These are phyloP conservation scores for Paramecium caudatum DNA, from an alignment of 73 alveolate genomes.

Conservation along the genomic window DNA sequence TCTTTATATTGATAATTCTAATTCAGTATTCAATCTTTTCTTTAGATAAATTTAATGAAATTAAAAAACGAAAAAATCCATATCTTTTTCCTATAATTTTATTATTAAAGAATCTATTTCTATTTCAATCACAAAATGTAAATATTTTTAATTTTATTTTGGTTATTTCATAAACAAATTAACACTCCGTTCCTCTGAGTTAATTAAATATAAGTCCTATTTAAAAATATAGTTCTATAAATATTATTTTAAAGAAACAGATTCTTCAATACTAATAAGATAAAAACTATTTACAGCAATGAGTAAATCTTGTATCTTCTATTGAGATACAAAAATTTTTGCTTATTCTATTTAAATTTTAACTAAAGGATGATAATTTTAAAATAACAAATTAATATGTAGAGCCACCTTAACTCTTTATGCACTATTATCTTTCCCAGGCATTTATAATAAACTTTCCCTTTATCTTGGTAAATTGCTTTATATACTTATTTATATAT, in stretches of 20 bases:
- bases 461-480: background rate
- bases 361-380: background rate
- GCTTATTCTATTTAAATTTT: background rate
- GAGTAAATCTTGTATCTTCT: constrained; percentile 28
- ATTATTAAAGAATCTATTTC: constrained; percentile 23
- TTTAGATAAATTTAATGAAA: background rate
- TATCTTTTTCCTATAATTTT: background rate
- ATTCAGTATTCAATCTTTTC: background rate
- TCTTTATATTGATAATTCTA: background rate
- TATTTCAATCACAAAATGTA: background rate
- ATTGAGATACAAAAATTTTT: constrained; percentile 28
- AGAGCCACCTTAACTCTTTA: constrained; percentile 1
- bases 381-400: background rate
- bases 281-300: constrained; percentile 30
- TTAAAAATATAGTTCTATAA: background rate
- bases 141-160: background rate
- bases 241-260: background rate
- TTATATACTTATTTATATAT: background rate
- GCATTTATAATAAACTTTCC: constrained; percentile 39
- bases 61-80: background rate
- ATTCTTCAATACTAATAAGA: background rate
- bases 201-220: background rate
- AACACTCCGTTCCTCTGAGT: background rate
- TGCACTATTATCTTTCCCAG: constrained; percentile 4
- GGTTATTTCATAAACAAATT: background rate